phyloP scores from a whole-genome alignment of 768 basidiomycete genomes.

The Hygrophorus pudorinus region DNA sequence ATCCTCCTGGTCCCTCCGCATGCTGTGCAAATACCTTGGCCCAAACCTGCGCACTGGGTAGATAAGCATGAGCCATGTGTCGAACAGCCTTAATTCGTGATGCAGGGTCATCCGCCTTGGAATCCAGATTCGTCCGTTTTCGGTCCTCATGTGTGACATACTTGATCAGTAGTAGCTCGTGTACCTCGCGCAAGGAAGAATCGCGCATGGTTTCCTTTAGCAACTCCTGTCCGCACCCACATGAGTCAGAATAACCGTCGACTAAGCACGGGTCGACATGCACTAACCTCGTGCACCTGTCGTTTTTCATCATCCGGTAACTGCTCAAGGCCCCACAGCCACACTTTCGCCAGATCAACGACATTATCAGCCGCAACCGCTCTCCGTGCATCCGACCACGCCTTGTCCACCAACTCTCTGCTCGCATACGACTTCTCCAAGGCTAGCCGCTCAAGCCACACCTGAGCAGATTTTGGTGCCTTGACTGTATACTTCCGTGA shows the following conservation, averaged over 20 bases:
- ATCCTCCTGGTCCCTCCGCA: no score
- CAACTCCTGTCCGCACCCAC: no score
- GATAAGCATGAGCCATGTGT: constrained; percentile 30
- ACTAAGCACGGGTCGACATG: no score
- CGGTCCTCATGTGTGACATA: no score
- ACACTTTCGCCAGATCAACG: constrained; percentile 29
- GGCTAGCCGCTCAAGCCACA: constrained; percentile 47
- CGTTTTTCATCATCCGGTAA: constrained; percentile 11
- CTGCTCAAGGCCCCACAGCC: constrained; percentile 44
- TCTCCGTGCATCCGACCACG: constrained; percentile 37
- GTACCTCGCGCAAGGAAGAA: no score
- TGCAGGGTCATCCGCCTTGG: neutral
- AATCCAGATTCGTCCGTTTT: no score
- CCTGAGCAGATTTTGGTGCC: constrained; percentile 24
- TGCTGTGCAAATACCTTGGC: no score
- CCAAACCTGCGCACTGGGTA: constrained; percentile 36
- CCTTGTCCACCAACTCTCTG: constrained; percentile 18
- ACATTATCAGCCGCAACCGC: constrained; percentile 19
- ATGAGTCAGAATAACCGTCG: no score
- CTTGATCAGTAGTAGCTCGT: no score
- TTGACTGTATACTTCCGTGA: constrained; percentile 38
- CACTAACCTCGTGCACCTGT: constrained; percentile 25
- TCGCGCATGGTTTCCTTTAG: no score
- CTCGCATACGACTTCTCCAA: constrained; percentile 25
- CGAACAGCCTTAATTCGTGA: constrained; percentile 3